These are phyloP conservation scores for Phialophora macrospora DNA, from an alignment of 2,329 filamentous ascomycete species.

Conservation along the genomic window DNA sequence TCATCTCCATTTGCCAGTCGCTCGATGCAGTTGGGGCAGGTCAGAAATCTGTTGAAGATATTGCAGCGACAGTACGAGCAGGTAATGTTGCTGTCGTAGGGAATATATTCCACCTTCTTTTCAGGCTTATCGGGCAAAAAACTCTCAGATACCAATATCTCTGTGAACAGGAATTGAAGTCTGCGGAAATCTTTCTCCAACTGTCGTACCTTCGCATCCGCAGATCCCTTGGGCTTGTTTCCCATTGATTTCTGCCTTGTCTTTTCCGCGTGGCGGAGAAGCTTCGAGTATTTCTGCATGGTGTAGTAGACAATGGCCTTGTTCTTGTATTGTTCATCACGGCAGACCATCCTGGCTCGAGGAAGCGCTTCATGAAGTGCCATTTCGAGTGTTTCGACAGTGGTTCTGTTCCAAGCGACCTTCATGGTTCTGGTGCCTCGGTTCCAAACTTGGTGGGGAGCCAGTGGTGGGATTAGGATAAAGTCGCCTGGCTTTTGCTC, in stretches of 20 bases:
- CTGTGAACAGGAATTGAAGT: slow-evolving; percentile 77
- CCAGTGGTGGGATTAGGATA: slow-evolving; percentile 88
- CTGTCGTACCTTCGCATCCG: slow-evolving; percentile 64
- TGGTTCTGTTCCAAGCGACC: slow-evolving; percentile 96
- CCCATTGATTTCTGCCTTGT: slow-evolving; percentile 50
- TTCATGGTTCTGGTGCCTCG: slow-evolving; percentile 95
- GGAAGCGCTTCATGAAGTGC: slow-evolving; percentile 86
- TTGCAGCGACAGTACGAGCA: slow-evolving; percentile 96
- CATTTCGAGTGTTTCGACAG: slow-evolving; percentile 84
- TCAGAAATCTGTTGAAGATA: slow-evolving; percentile 95
- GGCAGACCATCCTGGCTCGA: slow-evolving; percentile 86
- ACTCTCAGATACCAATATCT: slow-evolving; percentile 82
- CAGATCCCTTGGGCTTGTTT: slow-evolving; percentile 48
- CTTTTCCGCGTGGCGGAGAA: slow-evolving; percentile 63
- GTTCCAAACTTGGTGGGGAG: slow-evolving; percentile 98
- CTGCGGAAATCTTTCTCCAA: slow-evolving; percentile 82
- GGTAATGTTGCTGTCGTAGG: slow-evolving; percentile 88
- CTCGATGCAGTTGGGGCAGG: slow-evolving; percentile 81
- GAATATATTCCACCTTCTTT: slow-evolving; percentile 72
- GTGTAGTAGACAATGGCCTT: slow-evolving; percentile 94
- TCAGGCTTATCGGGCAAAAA: slow-evolving; percentile 68
- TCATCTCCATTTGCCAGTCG: slow-evolving; percentile 70
- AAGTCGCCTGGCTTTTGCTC: slow-evolving; percentile 91
- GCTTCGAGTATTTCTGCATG: slow-evolving; percentile 72
- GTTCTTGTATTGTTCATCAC: slow-evolving; percentile 98